phyloP scores from a whole-genome alignment of 1,284 basidiomycete species.

The Puccinia horiana region DNA sequence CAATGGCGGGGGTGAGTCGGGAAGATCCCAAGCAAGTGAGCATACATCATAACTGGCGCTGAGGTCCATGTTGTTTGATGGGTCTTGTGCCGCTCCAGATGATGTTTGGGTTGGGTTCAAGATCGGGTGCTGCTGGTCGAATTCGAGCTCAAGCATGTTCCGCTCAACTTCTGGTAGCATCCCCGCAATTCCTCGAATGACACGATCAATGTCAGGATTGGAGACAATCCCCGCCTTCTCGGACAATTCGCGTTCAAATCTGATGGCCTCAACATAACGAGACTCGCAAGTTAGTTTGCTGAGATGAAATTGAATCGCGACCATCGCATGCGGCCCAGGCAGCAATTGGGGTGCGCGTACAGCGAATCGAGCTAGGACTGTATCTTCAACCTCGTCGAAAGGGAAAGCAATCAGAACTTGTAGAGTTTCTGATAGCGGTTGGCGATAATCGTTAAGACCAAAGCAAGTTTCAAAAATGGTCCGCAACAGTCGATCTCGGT shows the following conservation, averaged over 20 bases:
- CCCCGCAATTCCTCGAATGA: constrained; percentile 37
- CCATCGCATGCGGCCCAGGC: constrained; percentile 21
- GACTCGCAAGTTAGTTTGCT: constrained; percentile 36
- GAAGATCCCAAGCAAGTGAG: constrained; percentile 43
- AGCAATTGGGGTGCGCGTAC: constrained; percentile 4
- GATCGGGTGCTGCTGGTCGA: constrained; percentile 40
- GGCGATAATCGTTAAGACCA: constrained; percentile 42
- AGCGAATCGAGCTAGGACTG: constrained; percentile 16
- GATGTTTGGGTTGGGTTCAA: constrained; percentile 14
- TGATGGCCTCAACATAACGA: constrained; percentile 42
- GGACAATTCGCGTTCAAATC: constrained; percentile 32
- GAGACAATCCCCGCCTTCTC: not conserved
- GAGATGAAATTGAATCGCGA: constrained; percentile 38
- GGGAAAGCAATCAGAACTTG: constrained; percentile 36
- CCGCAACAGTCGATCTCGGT: constrained; percentile 26
- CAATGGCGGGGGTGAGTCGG: constrained; percentile 20
- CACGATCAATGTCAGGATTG: constrained; percentile 37
- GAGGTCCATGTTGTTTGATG: constrained; percentile 23
- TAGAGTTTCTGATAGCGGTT: constrained; percentile 1
- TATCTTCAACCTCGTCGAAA: constrained; percentile 41
- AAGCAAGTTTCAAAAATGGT: constrained; percentile 36
- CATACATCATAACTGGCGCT: constrained; percentile 33
- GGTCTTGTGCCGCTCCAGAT: not conserved
- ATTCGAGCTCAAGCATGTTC: constrained; percentile 37
- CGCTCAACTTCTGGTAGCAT: constrained; percentile 39